These are phyloP conservation scores for Apiospora hydei DNA, from an alignment of 2,329 filamentous ascomycete species.

Conservation along the genomic window DNA sequence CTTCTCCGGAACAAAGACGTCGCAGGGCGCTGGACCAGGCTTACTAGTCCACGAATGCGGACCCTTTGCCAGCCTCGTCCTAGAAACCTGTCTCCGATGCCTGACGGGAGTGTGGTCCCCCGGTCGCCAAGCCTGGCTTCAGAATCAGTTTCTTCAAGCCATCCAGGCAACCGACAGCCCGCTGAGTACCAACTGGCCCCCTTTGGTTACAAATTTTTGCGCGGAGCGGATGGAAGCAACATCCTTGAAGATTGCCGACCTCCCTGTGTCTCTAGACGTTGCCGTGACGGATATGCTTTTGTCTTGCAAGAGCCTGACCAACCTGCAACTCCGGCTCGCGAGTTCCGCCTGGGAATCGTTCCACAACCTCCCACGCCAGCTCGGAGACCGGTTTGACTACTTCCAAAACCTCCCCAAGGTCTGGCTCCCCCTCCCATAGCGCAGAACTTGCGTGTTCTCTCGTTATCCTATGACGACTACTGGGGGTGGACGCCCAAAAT, in stretches of 20 bases:
- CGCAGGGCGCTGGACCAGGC: neutral
- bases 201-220: neutral
- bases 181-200: neutral
- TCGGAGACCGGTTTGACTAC: constrained; percentile 32
- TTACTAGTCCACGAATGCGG: neutral
- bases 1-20: neutral
- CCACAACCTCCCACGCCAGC: neutral
- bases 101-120: neutral
- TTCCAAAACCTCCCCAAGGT: constrained; percentile 30
- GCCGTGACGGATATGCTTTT: neutral
- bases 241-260: neutral
- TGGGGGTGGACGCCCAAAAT: constrained; percentile 51
- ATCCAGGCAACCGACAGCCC: neutral
- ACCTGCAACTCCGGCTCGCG: neutral
- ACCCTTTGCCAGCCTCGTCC: neutral
- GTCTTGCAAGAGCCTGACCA: neutral
- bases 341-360: neutral
- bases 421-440: constrained; percentile 35
- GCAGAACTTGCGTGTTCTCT: constrained; percentile 44
- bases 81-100: neutral
- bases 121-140: neutral
- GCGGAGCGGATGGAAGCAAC: neutral
- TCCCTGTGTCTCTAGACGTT: neutral
- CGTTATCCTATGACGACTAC: constrained; percentile 45
- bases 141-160: neutral